Conservation (phyloP, 2,329 filamentous ascomycete genomes). For the Sporothrix luriei region DNA sequence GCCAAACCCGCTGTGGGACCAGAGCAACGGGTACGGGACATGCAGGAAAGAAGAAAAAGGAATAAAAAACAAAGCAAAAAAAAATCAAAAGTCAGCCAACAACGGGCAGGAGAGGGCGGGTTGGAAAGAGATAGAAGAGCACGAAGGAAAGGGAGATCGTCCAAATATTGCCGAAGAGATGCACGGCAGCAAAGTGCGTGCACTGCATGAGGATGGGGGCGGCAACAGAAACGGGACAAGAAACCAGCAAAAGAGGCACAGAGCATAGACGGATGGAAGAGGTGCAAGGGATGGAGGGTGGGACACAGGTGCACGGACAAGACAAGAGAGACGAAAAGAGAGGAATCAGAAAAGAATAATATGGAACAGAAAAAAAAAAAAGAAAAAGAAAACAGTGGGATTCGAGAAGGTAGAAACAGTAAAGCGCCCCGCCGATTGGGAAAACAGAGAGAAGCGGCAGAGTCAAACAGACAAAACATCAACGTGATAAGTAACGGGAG, state of each 20-base stretch:
- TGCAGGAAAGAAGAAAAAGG: conserved; percentile 9
- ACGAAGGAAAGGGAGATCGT: conserved; percentile 29
- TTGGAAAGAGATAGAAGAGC: conserved; percentile 12
- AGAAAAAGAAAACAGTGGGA: background rate
- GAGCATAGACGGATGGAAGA: conserved; percentile 7
- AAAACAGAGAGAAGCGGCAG: background rate
- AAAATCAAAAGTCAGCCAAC: background rate
- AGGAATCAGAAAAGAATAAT: conserved; percentile 4
- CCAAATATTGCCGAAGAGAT: conserved; percentile 29
- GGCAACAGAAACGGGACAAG: conserved; percentile 28
- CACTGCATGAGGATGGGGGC: conserved; percentile 29
- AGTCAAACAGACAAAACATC: conserved; percentile 12
- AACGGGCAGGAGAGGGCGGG: background rate
- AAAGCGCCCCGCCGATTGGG: background rate
- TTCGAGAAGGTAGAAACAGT: background rate
- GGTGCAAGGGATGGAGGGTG: conserved; percentile 28
- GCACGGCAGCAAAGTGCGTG: conserved; percentile 32
- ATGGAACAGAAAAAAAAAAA: background rate
- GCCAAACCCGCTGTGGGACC: conserved; percentile 32
- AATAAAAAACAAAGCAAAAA: background rate
- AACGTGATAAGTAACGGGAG: conserved; percentile 8
- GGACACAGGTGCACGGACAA: conserved; percentile 25
- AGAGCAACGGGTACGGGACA: conserved; percentile 22
- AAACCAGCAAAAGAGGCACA: conserved; percentile 2
- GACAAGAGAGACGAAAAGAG: conserved; percentile 2